Base-by-base conservation (phyloP, 169 alveolate genomes). In the Cryptosporidium sp. region DNA sequence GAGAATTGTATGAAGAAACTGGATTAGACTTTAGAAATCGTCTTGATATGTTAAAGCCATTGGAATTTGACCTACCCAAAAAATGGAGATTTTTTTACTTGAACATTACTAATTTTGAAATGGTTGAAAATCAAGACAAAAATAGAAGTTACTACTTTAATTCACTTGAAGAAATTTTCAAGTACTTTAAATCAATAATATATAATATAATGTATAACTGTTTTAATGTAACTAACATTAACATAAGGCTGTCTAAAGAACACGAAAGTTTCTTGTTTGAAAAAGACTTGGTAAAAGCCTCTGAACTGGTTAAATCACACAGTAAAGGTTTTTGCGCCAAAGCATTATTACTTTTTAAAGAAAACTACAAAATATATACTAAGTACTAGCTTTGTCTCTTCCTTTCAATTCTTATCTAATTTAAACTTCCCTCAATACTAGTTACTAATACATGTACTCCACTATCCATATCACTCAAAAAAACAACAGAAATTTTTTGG, bases 241-340 rank as follows among this genome's bases (percentile, higher is more conserved):
- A 31, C 21, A n/a, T 80, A 62, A 59, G 33, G n/a, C 26, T 80
- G 10, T 80, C 89, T 4, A n/a, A 16, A 59, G 89, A 80, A 16
- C 89, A 80, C 26, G 33, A 41, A 41, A 21, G 43, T 23, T 80
- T 80, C 35, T 26, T 61, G 43, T 80, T 80, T 43, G 75, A 62
- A 41, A 80, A 80, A 41, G 67, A 62, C 23, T 31, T 61, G 16
- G 51, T 31, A 62, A 29, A 80, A 48, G 74, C 74, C 1, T 45
- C 89, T 1, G 16, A 21, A 33, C 33, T 59, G 16, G 39, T 80
- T 14, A 18, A 45, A 62, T 43, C 29, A 5, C 89, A 80, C 45
- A 80, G 89, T 26, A 59, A 80, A 41, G 89, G 89, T 43, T 9
- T 80, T 9, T 80, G 89, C 52, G 62, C 89, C 29, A 80, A 80